These are phyloP conservation scores for Entonaema liquescens DNA, from an alignment of 495 filamentous ascomycete genomes.

Conservation along the genomic window DNA sequence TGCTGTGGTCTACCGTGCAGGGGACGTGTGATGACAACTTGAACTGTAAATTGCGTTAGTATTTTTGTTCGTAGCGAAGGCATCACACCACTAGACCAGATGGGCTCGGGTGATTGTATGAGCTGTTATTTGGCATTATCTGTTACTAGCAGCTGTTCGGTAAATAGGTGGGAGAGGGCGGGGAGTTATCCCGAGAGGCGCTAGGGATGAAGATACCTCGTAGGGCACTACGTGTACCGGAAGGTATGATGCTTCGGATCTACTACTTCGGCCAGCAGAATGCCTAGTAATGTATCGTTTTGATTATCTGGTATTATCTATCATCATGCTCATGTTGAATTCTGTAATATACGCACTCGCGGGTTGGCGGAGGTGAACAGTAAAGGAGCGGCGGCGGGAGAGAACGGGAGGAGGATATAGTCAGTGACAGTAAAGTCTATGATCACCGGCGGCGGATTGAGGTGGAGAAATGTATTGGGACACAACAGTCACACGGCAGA, in stretches of 20 bases:
- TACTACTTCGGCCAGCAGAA: too few species aligned
- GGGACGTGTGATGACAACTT: background rate
- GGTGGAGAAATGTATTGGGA: background rate
- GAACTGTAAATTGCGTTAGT: conserved; percentile 8
- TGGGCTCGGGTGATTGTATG: background rate
- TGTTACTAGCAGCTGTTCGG: background rate
- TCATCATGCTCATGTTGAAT: background rate
- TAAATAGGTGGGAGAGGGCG: background rate
- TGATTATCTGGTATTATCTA: background rate
- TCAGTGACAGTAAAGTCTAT: background rate
- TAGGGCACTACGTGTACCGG: background rate
- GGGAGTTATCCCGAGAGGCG: background rate
- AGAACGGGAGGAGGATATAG: too few species aligned
- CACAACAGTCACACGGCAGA: background rate
- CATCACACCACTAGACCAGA: conserved; percentile 14
- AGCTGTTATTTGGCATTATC: background rate
- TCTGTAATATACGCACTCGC: background rate
- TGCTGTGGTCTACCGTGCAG: conserved; percentile 1
- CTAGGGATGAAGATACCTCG: background rate
- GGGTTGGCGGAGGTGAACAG: too few species aligned
- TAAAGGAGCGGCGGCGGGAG: too few species aligned
- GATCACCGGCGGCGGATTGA: background rate
- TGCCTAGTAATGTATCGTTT: background rate
- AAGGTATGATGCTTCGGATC: too few species aligned
- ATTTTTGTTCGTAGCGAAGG: background rate